phyloP scores from a whole-genome alignment of 371 early-diverging fungal genomes.

The Mucor racemosus region DNA sequence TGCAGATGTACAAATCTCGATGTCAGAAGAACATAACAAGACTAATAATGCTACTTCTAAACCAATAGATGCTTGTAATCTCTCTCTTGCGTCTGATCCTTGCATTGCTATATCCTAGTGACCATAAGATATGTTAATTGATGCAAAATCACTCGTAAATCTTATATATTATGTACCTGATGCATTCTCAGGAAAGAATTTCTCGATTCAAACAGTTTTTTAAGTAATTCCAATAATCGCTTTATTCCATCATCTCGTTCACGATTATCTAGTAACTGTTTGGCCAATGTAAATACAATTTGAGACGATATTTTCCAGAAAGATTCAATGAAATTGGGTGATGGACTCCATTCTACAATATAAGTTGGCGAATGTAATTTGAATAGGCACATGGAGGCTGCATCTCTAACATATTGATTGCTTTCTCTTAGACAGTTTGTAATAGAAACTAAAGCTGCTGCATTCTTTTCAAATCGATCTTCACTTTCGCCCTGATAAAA shows the following conservation, averaged over 20 bases:
- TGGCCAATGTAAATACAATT: slow-evolving; percentile 58
- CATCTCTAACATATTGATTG: slow-evolving; percentile 64
- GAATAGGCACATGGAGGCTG: slow-evolving; percentile 74
- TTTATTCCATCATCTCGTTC: slow-evolving; percentile 59
- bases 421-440: slow-evolving; percentile 69
- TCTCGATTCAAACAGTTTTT: slow-evolving; percentile 62
- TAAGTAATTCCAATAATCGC: slow-evolving; percentile 62
- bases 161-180: slow-evolving; percentile 22
- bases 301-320: slow-evolving; percentile 76
- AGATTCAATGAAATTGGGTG: slow-evolving; percentile 58
- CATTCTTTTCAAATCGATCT: slow-evolving; percentile 64
- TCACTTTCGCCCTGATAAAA: slow-evolving; percentile 39
- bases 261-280: slow-evolving; percentile 58
- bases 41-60: slow-evolving; percentile 82
- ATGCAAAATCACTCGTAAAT: background rate
- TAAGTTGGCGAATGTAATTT: slow-evolving; percentile 64
- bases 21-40: slow-evolving; percentile 76
- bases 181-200: slow-evolving; percentile 64
- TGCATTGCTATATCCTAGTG: slow-evolving; percentile 49
- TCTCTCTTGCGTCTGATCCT: slow-evolving; percentile 64
- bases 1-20: slow-evolving; percentile 70
- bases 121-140: background rate
- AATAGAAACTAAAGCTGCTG: slow-evolving; percentile 68
- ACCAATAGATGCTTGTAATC: slow-evolving; percentile 72
- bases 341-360: slow-evolving; percentile 69